Evolutionary conservation across 345 rosid species (phyloP), one percentile per base, ranked within the genome.

Genomic region (Brassica rapa): DNA sequence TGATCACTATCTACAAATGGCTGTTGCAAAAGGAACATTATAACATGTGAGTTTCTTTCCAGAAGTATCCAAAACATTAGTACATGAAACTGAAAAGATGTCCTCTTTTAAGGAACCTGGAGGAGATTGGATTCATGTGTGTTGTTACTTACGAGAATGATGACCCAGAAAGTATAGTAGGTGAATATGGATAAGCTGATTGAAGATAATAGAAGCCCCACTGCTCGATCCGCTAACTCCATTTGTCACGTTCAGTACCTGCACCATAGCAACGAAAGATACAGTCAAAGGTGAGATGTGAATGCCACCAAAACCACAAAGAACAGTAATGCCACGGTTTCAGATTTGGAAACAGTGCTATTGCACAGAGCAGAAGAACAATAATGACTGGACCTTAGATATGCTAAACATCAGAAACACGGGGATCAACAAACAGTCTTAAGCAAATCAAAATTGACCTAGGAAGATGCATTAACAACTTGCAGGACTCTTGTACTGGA

Each of bases 161-260:
- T 91, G 82, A 89, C 96, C 99, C 99, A 95, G 73, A 95, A 95
- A 24, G 98, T 92, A 60, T 91, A 93, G 83, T 95, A 92, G 6
- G 93, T 93, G 89, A 92, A 95, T 56, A 91, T 86, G 55, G 96
- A 87, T 79, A 95, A 56, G 85, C 96, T 90, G 86, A 84, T 85
- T 10, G 85, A 62, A 15, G 96, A 82, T 57, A 95, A 63, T 16
- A 95, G 63, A 43, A 91, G 88, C 73, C 99, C 98, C 33, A 93
- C 93, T 15, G 89, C 96, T 75, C 89, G 86, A 81, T 95, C 98
- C 3, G 92, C 98, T 75, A 92, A 78, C 77, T 92, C 99, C 97
- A 92, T 21, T 95, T 29, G 61, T 56, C 33, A 67, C 29, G 24
- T 77, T 59, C 39, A 24, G 4, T 3, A 57, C 81, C 81, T 82